Conservation (phyloP, 768 basidiomycete genomes). For the Vararia minispora region DNA sequence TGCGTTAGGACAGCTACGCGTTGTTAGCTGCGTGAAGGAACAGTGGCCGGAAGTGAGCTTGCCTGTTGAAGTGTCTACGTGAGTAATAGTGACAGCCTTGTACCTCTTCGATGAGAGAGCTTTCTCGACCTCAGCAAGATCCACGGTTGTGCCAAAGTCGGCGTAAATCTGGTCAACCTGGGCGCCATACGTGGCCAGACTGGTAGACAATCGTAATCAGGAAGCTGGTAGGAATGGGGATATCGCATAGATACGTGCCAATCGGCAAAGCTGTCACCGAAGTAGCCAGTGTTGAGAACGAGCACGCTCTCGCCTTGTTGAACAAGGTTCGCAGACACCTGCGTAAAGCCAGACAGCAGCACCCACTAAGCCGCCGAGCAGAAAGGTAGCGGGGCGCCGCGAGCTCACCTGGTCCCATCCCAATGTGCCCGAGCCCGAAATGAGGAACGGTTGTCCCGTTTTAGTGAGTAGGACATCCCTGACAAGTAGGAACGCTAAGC, state of each 20-base stretch:
- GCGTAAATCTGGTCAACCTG: slow-evolving; percentile 78
- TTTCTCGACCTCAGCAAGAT: slow-evolving; percentile 43
- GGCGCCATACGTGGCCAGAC: slow-evolving; percentile 82
- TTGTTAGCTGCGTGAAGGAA: background rate
- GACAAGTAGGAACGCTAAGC: slow-evolving; percentile 6
- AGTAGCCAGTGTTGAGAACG: slow-evolving; percentile 87
- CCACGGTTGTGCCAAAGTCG: slow-evolving; percentile 68
- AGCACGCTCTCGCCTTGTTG: slow-evolving; percentile 69
- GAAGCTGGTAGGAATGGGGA: background rate
- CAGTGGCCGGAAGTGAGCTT: slow-evolving; percentile 12
- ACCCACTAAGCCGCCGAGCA: background rate
- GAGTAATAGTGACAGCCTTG: slow-evolving; percentile 87
- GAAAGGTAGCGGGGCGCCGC: slow-evolving; percentile 2
- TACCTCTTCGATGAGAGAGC: slow-evolving; percentile 73
- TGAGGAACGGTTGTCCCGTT: slow-evolving; percentile 80
- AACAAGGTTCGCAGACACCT: slow-evolving; percentile 89
- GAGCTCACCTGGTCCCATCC: slow-evolving; percentile 84
- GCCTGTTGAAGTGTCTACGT: slow-evolving; percentile 89
- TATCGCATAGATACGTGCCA: slow-evolving; percentile 40
- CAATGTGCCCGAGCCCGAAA: slow-evolving; percentile 89
- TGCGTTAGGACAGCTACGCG: slow-evolving; percentile 70
- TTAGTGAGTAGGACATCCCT: slow-evolving; percentile 73
- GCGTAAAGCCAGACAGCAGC: background rate
- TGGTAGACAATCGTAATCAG: slow-evolving; percentile 17
- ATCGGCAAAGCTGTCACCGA: slow-evolving; percentile 83